Conservation (phyloP, 164 flowering plant genomes). For the Berberis vulgaris region DNA sequence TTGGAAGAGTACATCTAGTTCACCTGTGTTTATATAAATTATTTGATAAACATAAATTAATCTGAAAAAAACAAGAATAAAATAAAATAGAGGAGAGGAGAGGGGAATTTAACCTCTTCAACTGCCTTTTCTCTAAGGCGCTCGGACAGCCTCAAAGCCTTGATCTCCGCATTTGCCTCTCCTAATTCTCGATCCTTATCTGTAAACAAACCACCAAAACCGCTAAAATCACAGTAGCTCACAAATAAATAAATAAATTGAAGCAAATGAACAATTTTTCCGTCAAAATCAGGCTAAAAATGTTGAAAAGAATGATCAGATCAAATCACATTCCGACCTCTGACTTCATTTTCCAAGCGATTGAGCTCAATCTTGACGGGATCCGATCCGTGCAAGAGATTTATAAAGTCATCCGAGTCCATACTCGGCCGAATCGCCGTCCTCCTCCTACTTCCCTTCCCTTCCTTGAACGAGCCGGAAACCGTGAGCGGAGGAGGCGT, state of each 20-base stretch:
- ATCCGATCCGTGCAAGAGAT: constrained; percentile 83
- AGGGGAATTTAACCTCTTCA: constrained; percentile 52
- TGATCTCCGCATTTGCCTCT: constrained; percentile 85
- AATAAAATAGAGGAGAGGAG: not conserved
- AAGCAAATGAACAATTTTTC: not conserved
- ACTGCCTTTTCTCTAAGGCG: constrained; percentile 77
- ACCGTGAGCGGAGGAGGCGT: constrained; percentile 25
- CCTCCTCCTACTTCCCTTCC: constrained; percentile 30
- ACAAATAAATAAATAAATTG: constrained; percentile 1
- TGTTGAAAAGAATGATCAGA: constrained; percentile 20
- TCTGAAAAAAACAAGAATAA: not conserved
- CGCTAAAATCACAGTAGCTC: not conserved
- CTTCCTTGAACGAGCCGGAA: constrained; percentile 59
- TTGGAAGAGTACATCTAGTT: too few species aligned
- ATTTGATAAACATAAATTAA: not conserved
- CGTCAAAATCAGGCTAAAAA: constrained; percentile 1
- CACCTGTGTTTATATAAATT: not conserved
- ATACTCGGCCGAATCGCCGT: constrained; percentile 47
- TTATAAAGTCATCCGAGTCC: constrained; percentile 78
- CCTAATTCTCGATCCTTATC: constrained; percentile 82
- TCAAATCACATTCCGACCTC: constrained; percentile 63
- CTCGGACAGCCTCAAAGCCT: constrained; percentile 65
- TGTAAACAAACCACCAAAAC: constrained; percentile 13
- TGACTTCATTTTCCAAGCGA: constrained; percentile 84
- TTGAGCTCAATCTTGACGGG: constrained; percentile 91